Base-by-base conservation (phyloP, 805 yeast genomes). In the Metschnikowia cerradonensis region DNA sequence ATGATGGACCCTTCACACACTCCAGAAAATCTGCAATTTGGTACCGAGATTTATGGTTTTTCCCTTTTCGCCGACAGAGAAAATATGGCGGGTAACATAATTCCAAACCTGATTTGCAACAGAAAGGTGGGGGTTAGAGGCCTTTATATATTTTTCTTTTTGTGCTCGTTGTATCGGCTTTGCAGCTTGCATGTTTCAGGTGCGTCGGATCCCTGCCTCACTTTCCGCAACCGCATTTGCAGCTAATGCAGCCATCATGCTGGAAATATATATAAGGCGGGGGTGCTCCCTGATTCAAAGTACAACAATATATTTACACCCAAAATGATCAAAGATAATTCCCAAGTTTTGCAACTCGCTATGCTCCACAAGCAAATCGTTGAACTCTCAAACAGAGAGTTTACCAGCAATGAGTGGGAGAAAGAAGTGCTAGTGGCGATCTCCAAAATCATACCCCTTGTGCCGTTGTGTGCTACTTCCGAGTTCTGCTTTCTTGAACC, bases 101-200 rank as follows among this genome's bases (percentile, higher is more conserved):
- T 26, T 26, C 30, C 15, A 35, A n/a, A n/a, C 17, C 17, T n/a
- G 38, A 10, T 5, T 35, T 15, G 17, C 13, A 35, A 35, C 20
- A 14, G 22, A 14, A 37, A 37, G 19, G 14, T 13, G 14, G 13
- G 40, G 15, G 22, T 14, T 6, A 20, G n/a, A 3, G 6, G 13
- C 17, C 32, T 39, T n/a, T 22, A 14, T 22, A 4, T 39, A 39
- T 1, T 23, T 23, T 30, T 22, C 6, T 34, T 33, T 43, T 31
- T 41, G 33, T 41, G 35, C 19, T 43, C 39, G 17, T 33, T 43
- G 20, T 26, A 41, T 10, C 20, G 17, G 10, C n/a, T 17, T 4
- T 40, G 22, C 19, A 26, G 34, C 43, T 40, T 20, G 43, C 43
- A n/a, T 26, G 43, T 40, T 40, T 40, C 43, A 40, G 43, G 43